phyloP scores from a whole-genome alignment of 2,329 filamentous ascomycete genomes.

The Sporothrix protearum region DNA sequence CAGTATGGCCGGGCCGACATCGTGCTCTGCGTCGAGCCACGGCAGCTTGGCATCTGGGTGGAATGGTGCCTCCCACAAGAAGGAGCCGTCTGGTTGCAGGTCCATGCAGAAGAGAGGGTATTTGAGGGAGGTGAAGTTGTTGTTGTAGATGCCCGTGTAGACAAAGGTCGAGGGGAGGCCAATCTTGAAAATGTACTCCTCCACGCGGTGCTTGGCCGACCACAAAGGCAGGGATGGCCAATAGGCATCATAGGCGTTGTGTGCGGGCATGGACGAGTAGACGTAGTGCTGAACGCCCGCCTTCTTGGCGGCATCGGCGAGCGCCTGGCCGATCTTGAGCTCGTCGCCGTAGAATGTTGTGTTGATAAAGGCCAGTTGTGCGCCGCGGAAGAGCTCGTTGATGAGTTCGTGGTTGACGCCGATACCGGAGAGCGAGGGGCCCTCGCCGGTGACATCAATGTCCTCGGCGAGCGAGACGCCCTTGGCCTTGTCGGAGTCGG shows the following conservation, averaged over 20 bases:
- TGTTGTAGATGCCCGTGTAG: slow-evolving; percentile 97
- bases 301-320: slow-evolving; percentile 84
- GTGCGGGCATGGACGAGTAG: slow-evolving; percentile 96
- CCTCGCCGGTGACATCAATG: slow-evolving; percentile 66
- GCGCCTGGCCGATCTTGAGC: slow-evolving; percentile 77
- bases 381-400: slow-evolving; percentile 73
- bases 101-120: slow-evolving; percentile 98
- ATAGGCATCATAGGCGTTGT: slow-evolving; percentile 68
- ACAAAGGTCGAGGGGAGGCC: slow-evolving; percentile 85
- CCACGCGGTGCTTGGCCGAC: slow-evolving; percentile 87
- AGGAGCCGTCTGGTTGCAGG: slow-evolving; percentile 76
- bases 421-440: slow-evolving; percentile 53
- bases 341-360: slow-evolving; percentile 97
- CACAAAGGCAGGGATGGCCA: slow-evolving; percentile 88
- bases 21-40: slow-evolving; percentile 95
- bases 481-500: slow-evolving; percentile 45
- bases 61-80: slow-evolving; percentile 91
- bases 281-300: slow-evolving; percentile 86
- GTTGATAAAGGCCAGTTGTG: slow-evolving; percentile 92
- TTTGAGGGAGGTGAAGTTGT: slow-evolving; percentile 90
- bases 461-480: slow-evolving; percentile 30
- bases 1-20: slow-evolving; percentile 84
- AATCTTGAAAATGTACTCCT: slow-evolving; percentile 82
- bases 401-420: slow-evolving; percentile 72
- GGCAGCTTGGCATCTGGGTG: slow-evolving; percentile 84